Percentiles rank a stretch among this genome's conserved stretches.
Conservation (phyloP, 305 asterid species). For the Andrographis paniculata region DNA sequence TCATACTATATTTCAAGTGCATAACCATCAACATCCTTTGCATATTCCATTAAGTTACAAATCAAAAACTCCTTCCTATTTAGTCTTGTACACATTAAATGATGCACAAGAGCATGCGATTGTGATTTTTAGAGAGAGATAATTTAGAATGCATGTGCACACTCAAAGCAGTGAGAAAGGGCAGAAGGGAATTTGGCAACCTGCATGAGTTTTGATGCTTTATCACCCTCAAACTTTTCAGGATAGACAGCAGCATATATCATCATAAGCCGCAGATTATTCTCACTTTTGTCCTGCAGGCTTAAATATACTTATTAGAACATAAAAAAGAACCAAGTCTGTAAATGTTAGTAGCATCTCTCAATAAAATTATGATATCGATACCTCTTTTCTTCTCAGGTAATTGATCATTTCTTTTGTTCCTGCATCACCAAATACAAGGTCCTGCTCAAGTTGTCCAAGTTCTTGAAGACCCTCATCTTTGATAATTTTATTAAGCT, state of each 20-base stretch:
- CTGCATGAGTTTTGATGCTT: slow-evolving; percentile 91
- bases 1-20: too few species aligned
- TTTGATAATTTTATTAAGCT: slow-evolving; percentile 56
- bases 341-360: slow-evolving; percentile 4
- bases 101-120: slow-evolving; percentile 13
- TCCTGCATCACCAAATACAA: slow-evolving; percentile 99
- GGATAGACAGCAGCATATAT: slow-evolving; percentile 83
- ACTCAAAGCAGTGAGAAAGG: slow-evolving; percentile 1
- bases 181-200: slow-evolving; percentile 23
- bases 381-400: slow-evolving; percentile 65
- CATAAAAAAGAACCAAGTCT: neutral
- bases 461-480: slow-evolving; percentile 74
- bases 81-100: too few species aligned
- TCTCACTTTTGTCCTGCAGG: slow-evolving; percentile 55
- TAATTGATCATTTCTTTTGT: slow-evolving; percentile 80
- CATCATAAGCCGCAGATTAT: slow-evolving; percentile 82
- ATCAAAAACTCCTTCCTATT: too few species aligned
- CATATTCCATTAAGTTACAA: too few species aligned
- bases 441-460: slow-evolving; percentile 96
- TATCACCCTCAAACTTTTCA: slow-evolving; percentile 93
- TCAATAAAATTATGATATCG: slow-evolving; percentile 9
- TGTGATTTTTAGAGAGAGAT: neutral
- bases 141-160: too few species aligned
- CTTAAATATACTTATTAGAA: slow-evolving; percentile 15
- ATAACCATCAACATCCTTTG: too few species aligned